A percentile compares a stretch with the other conserved stretches of the same genome.
Conservation (phyloP, 129 eudicot genomes). For the Tagetes patula region DNA sequence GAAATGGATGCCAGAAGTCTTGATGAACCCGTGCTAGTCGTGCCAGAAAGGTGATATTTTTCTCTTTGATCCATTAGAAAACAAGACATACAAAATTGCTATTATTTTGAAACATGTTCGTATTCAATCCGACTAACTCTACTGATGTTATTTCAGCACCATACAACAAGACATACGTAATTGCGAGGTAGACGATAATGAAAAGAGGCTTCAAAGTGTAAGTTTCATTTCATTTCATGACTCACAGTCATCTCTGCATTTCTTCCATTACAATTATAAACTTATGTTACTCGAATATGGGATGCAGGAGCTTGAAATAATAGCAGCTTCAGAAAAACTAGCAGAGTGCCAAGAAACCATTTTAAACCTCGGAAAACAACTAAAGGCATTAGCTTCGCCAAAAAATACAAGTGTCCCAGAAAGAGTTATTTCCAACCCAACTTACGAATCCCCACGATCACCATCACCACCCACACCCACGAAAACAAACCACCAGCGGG, state of each 20-base stretch:
- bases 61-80: not conserved
- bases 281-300: not conserved
- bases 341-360: conserved; percentile 97
- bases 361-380: conserved; percentile 81
- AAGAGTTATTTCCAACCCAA: conserved; percentile 38
- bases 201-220: conserved; percentile 67
- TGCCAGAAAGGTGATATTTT: conserved; percentile 52
- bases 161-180: conserved; percentile 34
- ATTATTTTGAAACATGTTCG: not conserved
- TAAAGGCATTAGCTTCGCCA: conserved; percentile 74
- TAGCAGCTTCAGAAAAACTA: conserved; percentile 83
- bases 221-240: conserved; percentile 26
- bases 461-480: conserved; percentile 32
- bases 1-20: conserved; percentile 45
- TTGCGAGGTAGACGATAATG: conserved; percentile 28
- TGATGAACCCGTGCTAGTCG: conserved; percentile 37
- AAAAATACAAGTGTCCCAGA: conserved; percentile 51
- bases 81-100: too few species aligned
- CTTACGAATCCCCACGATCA: conserved; percentile 25
- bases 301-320: conserved; percentile 69
- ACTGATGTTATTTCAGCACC: conserved; percentile 47
- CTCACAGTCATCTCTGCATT: conserved; percentile 1
- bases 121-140: not conserved
- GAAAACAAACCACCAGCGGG: conserved; percentile 40
- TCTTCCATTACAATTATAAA: not conserved